A percentile compares a stretch with the other conserved stretches of the same genome.
These are phyloP conservation scores for Nepenthes gracilis DNA, from an alignment of 148 eudicot genomes.

Conservation along the genomic window DNA sequence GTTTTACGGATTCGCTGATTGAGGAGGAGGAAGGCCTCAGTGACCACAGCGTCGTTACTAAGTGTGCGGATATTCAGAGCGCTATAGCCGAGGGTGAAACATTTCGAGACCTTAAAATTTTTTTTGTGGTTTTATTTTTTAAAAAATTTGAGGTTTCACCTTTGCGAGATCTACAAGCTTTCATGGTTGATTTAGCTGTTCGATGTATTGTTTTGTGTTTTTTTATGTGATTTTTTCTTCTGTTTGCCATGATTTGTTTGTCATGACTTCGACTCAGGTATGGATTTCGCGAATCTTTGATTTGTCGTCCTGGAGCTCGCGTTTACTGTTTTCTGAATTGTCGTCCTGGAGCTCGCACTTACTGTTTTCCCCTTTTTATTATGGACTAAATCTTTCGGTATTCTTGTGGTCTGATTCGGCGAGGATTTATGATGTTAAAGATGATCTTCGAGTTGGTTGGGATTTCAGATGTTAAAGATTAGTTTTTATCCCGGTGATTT, in stretches of 20 bases:
- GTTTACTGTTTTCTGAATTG: too few species aligned
- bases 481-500: too few species aligned
- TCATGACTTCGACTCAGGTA: neutral
- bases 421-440: too few species aligned
- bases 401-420: too few species aligned
- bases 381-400: too few species aligned
- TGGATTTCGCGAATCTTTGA: neutral
- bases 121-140: neutral
- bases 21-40: slow-evolving; percentile 81
- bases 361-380: too few species aligned
- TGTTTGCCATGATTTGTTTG: neutral
- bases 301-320: neutral
- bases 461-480: too few species aligned
- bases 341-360: too few species aligned
- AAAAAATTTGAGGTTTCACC: too few species aligned
- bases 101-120: neutral
- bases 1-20: slow-evolving; percentile 41
- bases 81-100: slow-evolving; percentile 88
- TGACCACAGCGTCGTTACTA: slow-evolving; percentile 48
- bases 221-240: neutral
- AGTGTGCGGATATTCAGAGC: slow-evolving; percentile 79
- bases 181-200: neutral
- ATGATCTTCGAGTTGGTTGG: too few species aligned
- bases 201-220: neutral
- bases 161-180: slow-evolving; percentile 5